Base-by-base conservation (phyloP, 805 yeast species). In the Metschnikowia rubicola region DNA sequence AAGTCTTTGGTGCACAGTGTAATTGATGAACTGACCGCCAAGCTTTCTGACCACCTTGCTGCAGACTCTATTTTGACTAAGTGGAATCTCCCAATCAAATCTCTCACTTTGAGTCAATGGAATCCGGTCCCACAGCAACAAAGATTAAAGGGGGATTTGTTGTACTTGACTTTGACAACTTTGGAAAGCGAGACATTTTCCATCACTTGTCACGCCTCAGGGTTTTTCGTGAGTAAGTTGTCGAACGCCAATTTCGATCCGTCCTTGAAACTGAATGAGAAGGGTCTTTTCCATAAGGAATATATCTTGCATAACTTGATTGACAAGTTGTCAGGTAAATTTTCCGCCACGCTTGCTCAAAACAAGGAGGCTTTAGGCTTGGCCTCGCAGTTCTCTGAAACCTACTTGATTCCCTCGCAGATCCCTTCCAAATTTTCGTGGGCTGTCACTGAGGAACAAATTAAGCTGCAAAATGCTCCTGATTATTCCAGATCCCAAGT, bases 101-200 rank as follows among this genome's bases (percentile, higher is more conserved):
- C 78, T 0, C 66, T 81, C 40, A 61, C 70, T 44, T 63, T 89
- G 41, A 87, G 96, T 11, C 79, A 80, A 44, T 92, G 96, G 94
- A 84, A 87, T 54, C 96, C 97, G 4, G 89, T 89, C 11, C 84
- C 92, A 30, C 71, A 84, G 13, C 68, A 73, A 43, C 80, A 77
- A 61, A 78, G 71, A 56, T 54, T 75, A 39, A 78, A 76, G 61
- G 98, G 98, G 26, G 96, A 91, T 60, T 72, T 91, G 57, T 71
- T 86, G 48, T 92, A 92, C 65, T 71, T 94, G 59, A 79, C 79
- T 47, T 73, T 82, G 36, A 84, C 81, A 58, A 87, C 97, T 39
- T 71, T 87, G 54, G 98, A 94, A 67, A 85, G 85, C 57, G 95
- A 88, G 61, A 78, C 78, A 29, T 79, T 77, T 65, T 86, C 88